phyloP scores from a whole-genome alignment of 1,284 basidiomycete genomes.

The Acaromyces ingoldii region DNA sequence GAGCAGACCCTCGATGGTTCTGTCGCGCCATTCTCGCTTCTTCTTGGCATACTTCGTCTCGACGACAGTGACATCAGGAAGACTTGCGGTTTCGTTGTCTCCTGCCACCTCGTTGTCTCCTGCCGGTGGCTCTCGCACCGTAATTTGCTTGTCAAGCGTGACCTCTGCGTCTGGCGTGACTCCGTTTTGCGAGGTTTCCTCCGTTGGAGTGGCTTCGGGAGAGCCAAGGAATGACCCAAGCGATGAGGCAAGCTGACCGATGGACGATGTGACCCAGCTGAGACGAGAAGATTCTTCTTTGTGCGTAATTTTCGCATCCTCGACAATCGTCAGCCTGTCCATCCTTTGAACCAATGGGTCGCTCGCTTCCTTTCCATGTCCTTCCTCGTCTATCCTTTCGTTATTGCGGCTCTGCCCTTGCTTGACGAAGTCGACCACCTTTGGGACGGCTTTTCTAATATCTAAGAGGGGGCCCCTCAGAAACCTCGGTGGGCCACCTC shows the following conservation, averaged over 20 bases:
- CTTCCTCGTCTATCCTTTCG: no score
- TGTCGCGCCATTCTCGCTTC: slow-evolving; percentile 13
- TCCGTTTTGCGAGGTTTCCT: not conserved
- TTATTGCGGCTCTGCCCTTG: no score
- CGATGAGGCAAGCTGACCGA: not conserved
- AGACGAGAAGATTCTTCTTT: no score
- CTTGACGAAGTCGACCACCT: slow-evolving; percentile 1
- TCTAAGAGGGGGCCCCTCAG: slow-evolving; percentile 40
- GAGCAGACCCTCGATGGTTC: slow-evolving; percentile 28
- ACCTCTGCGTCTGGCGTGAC: not conserved
- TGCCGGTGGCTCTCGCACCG: no score
- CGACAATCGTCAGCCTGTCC: no score
- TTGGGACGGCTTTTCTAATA: slow-evolving; percentile 46
- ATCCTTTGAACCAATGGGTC: no score
- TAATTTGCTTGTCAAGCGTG: no score
- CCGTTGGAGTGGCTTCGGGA: slow-evolving; percentile 11
- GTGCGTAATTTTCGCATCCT: no score
- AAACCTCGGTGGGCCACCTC: slow-evolving; percentile 21
- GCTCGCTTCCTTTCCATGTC: not conserved
- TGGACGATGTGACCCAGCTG: no score
- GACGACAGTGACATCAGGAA: not conserved
- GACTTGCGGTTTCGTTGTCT: no score
- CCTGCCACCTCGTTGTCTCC: no score
- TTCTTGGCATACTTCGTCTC: not conserved
- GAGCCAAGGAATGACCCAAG: slow-evolving; percentile 4